Evolutionary conservation across 306 rosid species (phyloP).

Genomic region (Bauhinia variegata): DNA sequence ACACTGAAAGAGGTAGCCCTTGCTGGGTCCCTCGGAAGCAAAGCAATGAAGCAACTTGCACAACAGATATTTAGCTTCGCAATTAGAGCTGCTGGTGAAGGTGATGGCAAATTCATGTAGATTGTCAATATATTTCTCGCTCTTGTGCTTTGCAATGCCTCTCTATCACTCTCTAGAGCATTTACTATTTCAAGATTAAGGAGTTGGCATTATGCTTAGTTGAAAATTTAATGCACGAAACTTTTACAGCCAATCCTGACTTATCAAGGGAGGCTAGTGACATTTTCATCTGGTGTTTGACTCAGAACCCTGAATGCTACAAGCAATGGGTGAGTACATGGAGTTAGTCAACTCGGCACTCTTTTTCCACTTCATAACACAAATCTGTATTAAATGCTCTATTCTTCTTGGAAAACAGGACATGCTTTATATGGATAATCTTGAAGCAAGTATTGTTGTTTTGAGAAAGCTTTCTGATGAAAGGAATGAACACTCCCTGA

Average conservation of each 20-base stretch:
- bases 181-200: constrained; percentile 18
- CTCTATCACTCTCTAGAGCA: not conserved
- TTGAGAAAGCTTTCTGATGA: constrained; percentile 49
- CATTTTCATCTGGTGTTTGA: constrained; percentile 58
- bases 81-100: constrained; percentile 53
- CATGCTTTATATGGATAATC: constrained; percentile 54
- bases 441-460: constrained; percentile 49
- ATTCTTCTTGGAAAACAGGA: constrained; percentile 44
- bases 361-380: not conserved
- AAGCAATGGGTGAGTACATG: constrained; percentile 52
- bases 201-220: not conserved
- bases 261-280: constrained; percentile 51
- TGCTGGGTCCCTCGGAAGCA: constrained; percentile 50
- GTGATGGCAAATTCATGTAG: constrained; percentile 28
- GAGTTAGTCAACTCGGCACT: not conserved
- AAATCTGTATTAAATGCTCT: constrained; percentile 22
- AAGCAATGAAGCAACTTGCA: constrained; percentile 49
- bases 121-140: not conserved
- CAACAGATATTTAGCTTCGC: constrained; percentile 45
- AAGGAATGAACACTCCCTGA: constrained; percentile 43
- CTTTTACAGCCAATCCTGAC: constrained; percentile 48
- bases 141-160: constrained; percentile 8
- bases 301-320: constrained; percentile 56
- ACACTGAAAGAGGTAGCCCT: constrained; percentile 56
- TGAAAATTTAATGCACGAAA: constrained; percentile 34